Evolutionary conservation across 192 early-diverging fungal species (phyloP), one percentile per base, ranked within the genome.

Genomic region (Gigaspora rosea): DNA sequence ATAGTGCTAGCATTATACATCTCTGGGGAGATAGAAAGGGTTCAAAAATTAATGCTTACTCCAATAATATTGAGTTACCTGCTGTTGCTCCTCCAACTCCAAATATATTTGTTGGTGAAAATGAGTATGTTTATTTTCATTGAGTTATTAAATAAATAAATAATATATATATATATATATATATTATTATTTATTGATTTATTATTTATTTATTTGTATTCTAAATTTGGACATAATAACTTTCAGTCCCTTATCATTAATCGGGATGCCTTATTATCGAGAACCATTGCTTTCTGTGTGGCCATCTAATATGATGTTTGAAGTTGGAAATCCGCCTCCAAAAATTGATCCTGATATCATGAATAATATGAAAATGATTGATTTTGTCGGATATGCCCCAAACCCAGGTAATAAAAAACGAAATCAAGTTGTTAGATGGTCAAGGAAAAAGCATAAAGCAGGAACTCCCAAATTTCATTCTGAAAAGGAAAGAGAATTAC

Each of bases 321-420:
- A 91, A 33, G 91, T 94, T 0, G 94, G 94, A n/a, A 80, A 87
- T 46, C 94, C 92, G 9, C 83, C 93, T 2, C 84, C 87, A 12
- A 84, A 83, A 15, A 93, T 99, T 16, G 95, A 96, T 15, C 80
- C 91, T 4, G 91, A 89, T 13, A 86, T 96, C 10, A 76, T 94
- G 20, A 84, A 86, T 50, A 91, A 91, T 65, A 92, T 96, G 75
- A 95, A 96, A 79, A 93, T 89, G 85, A 93, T 93, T 78, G 95
- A 95, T 71, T 95, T 93, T 85, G 95, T 99, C 4, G 96, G 95
- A 1, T 97, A 97, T 72, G 94, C 96, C n/a, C 90, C 91, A 48
- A 98, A 95, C 66, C 92, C 93, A 2, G 91, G 93, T 6, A 87
- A 83, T 32, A 85, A 85, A 22, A 85, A 82, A 56, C 89, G 97